Base-by-base conservation (phyloP, 306 rosid species). In the Astragalus glycyphyllos region DNA sequence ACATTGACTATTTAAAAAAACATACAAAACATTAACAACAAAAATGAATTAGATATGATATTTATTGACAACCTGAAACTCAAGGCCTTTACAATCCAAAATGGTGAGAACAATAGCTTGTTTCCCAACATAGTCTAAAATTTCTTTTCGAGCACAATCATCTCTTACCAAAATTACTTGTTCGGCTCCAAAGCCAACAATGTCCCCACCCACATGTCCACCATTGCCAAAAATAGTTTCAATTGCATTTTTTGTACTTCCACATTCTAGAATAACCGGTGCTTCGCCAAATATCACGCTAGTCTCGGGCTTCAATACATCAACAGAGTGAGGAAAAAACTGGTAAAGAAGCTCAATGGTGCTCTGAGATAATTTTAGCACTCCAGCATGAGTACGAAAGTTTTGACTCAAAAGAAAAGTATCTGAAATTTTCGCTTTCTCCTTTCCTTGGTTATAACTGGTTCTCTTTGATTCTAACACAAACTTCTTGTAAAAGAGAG, bases 111-210 rank as follows among this genome's bases (percentile, higher is more conserved):
- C 85, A 79, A 90, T 95, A 75, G 97, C 95, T 7, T 88, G 84
- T 68, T 90, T 88, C 44, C 92, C 97, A 31, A 86, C 89, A 60
- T 70, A 48, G 2, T 45, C 75, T 8, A 74, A 40, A 45, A 90
- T 65, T 51, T 85, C 89, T 8, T 75, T 74, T 14, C 87, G 80
- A 8, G 84, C 81, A 34, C 11, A 31, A 45, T 85, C 97, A 72
- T 91, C 92, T 2, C 96, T 88, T 20, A 91, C 96, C 86, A 91
- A 79, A 60, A 91, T 88, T 13, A 91, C 96, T 47, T 91, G 97
- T 60, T 91, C 90, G 0, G 96, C 97, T 3, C 96, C 97, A 55
- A 91, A 91, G 32, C 96, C 97, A 48, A 86, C 89, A 46, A 88
- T 80, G 50, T 79, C 77, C 29, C 78, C 78, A 15, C 79, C 50